Evolutionary conservation across 2,329 filamentous ascomycete genomes (phyloP), one percentile per base, ranked within the genome.

Genomic region (Colletotrichum filicis): DNA sequence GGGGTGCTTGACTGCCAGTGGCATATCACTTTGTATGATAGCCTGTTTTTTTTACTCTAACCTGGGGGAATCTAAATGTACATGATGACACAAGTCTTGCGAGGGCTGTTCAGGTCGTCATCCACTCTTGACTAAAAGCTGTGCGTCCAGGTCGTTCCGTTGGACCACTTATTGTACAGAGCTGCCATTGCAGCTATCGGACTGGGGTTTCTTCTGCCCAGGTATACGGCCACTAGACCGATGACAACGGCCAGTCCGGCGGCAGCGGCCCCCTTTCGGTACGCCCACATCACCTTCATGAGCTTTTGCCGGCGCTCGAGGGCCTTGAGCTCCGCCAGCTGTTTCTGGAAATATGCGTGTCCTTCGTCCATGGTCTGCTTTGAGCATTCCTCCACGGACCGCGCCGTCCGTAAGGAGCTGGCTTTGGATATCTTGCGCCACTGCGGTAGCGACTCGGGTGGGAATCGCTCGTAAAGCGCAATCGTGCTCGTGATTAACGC

Each of bases 401-500:
- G 87, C 0, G 93, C 93, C 1, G 95, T 98, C 82, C 97, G 98
- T 65, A 99, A 88, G 8, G 95, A 95, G 80, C 95, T 98, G 72
- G 89, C 89, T 7, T 82, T 81, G 3, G 95, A 95, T 72, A 99
- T 92, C 19, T 83, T 83, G 74, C 86, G 85, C 95, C 95, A 98
- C 6, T 89, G 87, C 46, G 87, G 88, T 7, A 99, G 85, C 1
- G 85, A 87, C 76, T 94, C 90, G 0, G 96, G 97, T 1, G 95
- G 96, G 76, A 93, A 85, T 2, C 82, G 79, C 7, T 87, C 81
- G 80, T 93, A 93, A 1, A 98, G 87, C 32, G 80, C 79, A 3
- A 90, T 86, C 0, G 96, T 91, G 63, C 88, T 87, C 22, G 86
- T 80, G 74, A 99, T 93, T 65, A 98, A 88, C 8, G 85, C 86